Conservation (phyloP, 2,329 filamentous ascomycete genomes). For the Beauveria scarabaeidicola region DNA sequence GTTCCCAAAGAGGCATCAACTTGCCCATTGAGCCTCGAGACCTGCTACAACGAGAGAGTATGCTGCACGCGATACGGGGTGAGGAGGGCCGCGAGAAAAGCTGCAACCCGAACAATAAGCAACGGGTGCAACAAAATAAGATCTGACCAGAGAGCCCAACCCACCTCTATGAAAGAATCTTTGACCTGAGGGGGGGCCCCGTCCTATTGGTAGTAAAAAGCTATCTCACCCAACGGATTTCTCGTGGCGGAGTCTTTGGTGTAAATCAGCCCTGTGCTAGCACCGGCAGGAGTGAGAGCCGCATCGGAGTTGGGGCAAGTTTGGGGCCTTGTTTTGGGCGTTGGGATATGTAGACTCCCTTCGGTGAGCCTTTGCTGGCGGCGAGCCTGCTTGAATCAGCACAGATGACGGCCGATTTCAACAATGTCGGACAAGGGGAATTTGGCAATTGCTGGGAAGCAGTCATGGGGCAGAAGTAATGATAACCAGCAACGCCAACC, state of each 20-base stretch:
- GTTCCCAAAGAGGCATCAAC: not conserved
- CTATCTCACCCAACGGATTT: not conserved
- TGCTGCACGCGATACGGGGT: not conserved
- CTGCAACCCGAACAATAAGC: not conserved
- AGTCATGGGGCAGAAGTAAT: not conserved
- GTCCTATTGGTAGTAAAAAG: not conserved
- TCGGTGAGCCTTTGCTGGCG: not conserved
- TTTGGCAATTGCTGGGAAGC: not conserved
- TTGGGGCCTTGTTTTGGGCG: not conserved
- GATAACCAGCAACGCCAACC: not conserved
- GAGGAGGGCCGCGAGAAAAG: not conserved
- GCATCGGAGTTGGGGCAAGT: not conserved
- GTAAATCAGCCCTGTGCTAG: constrained; percentile 2
- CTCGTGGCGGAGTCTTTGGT: not conserved
- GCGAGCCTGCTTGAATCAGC: not conserved
- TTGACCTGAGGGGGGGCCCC: not conserved
- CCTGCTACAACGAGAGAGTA: not conserved
- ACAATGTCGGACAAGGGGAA: not conserved
- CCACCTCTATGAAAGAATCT: not conserved
- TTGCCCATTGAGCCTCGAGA: not conserved
- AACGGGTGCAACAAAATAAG: not conserved
- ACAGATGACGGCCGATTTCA: not conserved
- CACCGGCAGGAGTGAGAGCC: not conserved
- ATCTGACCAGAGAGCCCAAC: not conserved
- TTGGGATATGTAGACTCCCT: not conserved